These are phyloP conservation scores for Calonectria henricotiae DNA, from an alignment of 2,329 filamentous ascomycete genomes.

Conservation along the genomic window DNA sequence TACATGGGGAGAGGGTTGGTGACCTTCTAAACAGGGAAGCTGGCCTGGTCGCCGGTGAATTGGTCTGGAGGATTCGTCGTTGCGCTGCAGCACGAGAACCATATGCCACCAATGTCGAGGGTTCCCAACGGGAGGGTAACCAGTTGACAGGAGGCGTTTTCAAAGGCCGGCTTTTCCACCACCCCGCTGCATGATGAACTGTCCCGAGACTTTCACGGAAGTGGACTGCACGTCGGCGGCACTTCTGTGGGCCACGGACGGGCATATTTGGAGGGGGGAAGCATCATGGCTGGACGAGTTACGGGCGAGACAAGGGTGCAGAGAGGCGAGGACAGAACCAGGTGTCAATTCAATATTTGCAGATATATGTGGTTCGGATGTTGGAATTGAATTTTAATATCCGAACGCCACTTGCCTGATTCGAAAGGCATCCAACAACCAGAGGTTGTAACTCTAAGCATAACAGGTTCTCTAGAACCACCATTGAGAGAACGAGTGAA, in stretches of 20 bases:
- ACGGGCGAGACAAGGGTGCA: slow-evolving; percentile 17
- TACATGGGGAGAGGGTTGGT: slow-evolving; percentile 24
- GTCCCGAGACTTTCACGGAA: slow-evolving; percentile 23
- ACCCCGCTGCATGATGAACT: slow-evolving; percentile 39
- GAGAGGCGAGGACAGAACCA: slow-evolving; percentile 2
- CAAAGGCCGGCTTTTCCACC: slow-evolving; percentile 24
- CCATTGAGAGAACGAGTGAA: neutral
- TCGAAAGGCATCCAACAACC: neutral
- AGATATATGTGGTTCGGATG: neutral
- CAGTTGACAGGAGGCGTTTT: slow-evolving; percentile 24
- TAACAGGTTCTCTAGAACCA: neutral
- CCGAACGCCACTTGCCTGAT: neutral
- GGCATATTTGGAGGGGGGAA: neutral
- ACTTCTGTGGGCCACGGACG: slow-evolving; percentile 27
- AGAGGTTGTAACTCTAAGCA: neutral
- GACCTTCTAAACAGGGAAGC: slow-evolving; percentile 29
- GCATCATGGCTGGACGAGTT: slow-evolving; percentile 4
- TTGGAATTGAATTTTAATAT: neutral
- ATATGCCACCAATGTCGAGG: slow-evolving; percentile 18
- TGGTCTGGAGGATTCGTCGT: slow-evolving; percentile 6
- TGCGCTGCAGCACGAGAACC: slow-evolving; percentile 1
- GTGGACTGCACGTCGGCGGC: slow-evolving; percentile 30
- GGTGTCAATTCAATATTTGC: neutral
- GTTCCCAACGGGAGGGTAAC: slow-evolving; percentile 35
- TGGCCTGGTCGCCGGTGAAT: slow-evolving; percentile 14